Evolutionary conservation across 2,329 filamentous ascomycete species (phyloP).

Genomic region (Botrytis squamosa): DNA sequence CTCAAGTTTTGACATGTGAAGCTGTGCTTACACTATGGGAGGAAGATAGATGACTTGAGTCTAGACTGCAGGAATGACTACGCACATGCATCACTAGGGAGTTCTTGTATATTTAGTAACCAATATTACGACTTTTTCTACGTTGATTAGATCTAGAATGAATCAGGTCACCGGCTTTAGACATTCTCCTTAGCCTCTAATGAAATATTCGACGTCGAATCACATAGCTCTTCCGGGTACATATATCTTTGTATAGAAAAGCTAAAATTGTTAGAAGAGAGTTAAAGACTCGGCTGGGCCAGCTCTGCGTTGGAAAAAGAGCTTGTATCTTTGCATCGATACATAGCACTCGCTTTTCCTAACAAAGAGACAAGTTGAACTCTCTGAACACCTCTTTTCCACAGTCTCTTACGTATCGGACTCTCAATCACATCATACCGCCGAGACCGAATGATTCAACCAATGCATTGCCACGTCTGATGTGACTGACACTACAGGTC

Average conservation of each 20-base stretch:
- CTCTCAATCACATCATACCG: neutral
- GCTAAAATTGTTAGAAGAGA: neutral
- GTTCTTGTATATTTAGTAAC: neutral
- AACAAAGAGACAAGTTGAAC: neutral
- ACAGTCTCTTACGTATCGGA: neutral
- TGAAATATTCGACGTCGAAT: neutral
- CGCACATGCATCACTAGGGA: neutral
- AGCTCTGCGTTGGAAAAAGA: neutral
- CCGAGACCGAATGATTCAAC: neutral
- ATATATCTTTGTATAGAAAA: neutral
- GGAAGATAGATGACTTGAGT: neutral
- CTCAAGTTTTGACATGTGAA: slow-evolving; percentile 8
- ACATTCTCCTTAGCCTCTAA: too few relatives aligned
- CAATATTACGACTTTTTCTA: neutral
- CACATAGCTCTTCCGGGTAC: neutral
- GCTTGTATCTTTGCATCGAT: neutral
- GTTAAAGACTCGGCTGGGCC: neutral
- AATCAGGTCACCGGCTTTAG: neutral
- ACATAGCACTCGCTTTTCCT: neutral
- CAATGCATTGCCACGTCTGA: neutral
- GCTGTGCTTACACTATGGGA: neutral
- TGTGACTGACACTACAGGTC: neutral
- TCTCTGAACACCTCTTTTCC: neutral
- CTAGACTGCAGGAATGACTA: neutral
- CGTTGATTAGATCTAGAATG: neutral